These are phyloP conservation scores for Blastocystis sp. DNA, from an alignment of 352 stramenopile species.

Conservation along the genomic window DNA sequence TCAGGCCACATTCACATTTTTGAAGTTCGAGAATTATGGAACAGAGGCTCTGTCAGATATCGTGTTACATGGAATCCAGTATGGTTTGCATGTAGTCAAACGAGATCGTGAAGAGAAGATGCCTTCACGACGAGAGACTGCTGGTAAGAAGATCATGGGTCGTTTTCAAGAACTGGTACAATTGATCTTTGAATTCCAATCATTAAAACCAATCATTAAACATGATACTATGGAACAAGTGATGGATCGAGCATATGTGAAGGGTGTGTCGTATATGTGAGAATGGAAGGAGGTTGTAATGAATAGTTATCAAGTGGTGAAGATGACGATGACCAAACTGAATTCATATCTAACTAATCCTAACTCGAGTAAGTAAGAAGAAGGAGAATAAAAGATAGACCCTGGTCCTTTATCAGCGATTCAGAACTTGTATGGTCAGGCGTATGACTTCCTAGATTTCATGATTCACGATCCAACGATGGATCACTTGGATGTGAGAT, in stretches of 20 bases:
- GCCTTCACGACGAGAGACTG: conserved; percentile 34
- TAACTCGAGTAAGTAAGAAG: conserved; percentile 23
- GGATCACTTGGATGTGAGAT: conserved; percentile 54
- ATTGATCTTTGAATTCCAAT: conserved; percentile 44
- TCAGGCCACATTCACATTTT: conserved; percentile 18
- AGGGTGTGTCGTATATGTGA: conserved; percentile 57
- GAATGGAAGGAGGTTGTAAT: not conserved
- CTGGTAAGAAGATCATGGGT: conserved; percentile 35
- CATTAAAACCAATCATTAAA: conserved; percentile 55
- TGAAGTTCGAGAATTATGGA: conserved; percentile 59
- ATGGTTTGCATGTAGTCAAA: conserved; percentile 38
- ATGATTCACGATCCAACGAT: conserved; percentile 36
- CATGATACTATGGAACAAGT: conserved; percentile 45
- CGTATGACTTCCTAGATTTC: conserved; percentile 30
- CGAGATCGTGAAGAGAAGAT: conserved; percentile 16
- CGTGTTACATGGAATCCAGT: conserved; percentile 39
- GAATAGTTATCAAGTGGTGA: conserved; percentile 43
- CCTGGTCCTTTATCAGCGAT: conserved; percentile 5
- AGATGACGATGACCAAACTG: conserved; percentile 47
- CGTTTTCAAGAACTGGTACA: conserved; percentile 48
- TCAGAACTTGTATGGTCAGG: conserved; percentile 14
- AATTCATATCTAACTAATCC: conserved; percentile 37
- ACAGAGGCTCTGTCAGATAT: conserved; percentile 24
- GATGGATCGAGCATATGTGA: conserved; percentile 35
- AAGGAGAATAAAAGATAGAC: not conserved